phyloP scores from a whole-genome alignment of 257 asterid species.

The Solanum verrucosum region DNA sequence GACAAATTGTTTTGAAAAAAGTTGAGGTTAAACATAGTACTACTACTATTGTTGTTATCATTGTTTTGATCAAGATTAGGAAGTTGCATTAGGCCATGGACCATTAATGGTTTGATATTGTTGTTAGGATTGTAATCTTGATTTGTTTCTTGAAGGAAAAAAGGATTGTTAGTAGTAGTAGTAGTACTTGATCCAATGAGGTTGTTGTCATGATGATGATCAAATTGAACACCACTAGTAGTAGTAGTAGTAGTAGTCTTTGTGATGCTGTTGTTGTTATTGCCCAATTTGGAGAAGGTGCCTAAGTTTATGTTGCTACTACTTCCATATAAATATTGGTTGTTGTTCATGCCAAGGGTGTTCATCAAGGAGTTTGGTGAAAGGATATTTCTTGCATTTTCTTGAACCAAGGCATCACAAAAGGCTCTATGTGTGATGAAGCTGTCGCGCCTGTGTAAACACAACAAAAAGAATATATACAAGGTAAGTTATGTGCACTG shows the following conservation, averaged over 20 bases:
- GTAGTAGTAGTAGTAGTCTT: conserved; percentile 13
- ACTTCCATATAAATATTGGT: conserved; percentile 16
- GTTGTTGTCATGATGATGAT: conserved; percentile 14
- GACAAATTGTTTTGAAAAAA: conserved; percentile 32
- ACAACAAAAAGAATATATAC: not conserved
- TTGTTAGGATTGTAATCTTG: conserved; percentile 15
- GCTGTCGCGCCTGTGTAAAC: conserved; percentile 57
- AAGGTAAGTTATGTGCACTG: not conserved
- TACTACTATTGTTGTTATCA: not conserved
- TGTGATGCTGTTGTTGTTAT: conserved; percentile 4
- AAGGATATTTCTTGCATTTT: conserved; percentile 37
- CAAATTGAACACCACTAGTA: conserved; percentile 11
- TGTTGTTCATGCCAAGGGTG: conserved; percentile 29
- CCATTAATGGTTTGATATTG: conserved; percentile 12
- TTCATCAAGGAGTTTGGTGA: conserved; percentile 26
- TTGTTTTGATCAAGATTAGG: conserved; percentile 41
- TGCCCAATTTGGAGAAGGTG: conserved; percentile 24
- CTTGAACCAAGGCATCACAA: conserved; percentile 82
- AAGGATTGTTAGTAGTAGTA: not conserved
- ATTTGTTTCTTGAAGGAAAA: conserved; percentile 17
- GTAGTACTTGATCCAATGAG: conserved; percentile 10
- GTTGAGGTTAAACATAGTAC: conserved; percentile 38
- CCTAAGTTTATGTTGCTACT: conserved; percentile 20
- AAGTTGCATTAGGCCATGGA: conserved; percentile 54
- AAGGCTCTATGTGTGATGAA: conserved; percentile 83